phyloP scores from a whole-genome alignment of 2,329 filamentous ascomycete species.

The Cladorrhinum sp. region DNA sequence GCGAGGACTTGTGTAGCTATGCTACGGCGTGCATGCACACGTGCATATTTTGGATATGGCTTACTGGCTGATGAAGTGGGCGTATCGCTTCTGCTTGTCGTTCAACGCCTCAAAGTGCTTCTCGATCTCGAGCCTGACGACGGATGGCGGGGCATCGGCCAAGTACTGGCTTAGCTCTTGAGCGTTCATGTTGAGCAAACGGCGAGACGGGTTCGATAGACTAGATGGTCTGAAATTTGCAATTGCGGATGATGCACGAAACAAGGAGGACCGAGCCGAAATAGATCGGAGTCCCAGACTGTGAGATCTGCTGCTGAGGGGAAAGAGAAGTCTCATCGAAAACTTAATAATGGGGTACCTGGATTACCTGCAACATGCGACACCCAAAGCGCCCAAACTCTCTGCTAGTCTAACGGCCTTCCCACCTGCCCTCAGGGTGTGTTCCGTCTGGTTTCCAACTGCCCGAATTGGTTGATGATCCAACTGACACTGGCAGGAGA shows the following conservation, averaged over 20 bases:
- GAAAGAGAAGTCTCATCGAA: slow-evolving; percentile 24
- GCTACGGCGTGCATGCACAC: not conserved
- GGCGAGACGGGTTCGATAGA: slow-evolving; percentile 10
- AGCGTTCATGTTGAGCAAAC: slow-evolving; percentile 50
- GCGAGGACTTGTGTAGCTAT: not conserved
- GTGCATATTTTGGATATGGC: slow-evolving; percentile 20
- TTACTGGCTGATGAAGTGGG: slow-evolving; percentile 82
- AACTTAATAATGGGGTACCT: not conserved
- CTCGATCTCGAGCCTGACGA: slow-evolving; percentile 86
- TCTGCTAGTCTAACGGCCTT: slow-evolving; percentile 10
- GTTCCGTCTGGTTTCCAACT: slow-evolving; percentile 1
- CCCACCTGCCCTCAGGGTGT: slow-evolving; percentile 1
- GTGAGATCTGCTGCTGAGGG: slow-evolving; percentile 21
- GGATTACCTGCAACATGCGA: slow-evolving; percentile 6
- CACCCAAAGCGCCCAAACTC: slow-evolving; percentile 10
- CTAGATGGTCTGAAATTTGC: slow-evolving; percentile 2
- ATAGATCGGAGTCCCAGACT: slow-evolving; percentile 13
- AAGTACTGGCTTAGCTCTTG: slow-evolving; percentile 72
- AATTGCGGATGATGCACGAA: slow-evolving; percentile 10
- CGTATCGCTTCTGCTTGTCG: slow-evolving; percentile 81
- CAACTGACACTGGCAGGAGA: slow-evolving; percentile 4
- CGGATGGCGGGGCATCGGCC: slow-evolving; percentile 83
- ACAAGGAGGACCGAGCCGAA: slow-evolving; percentile 7
- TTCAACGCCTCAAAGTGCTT: slow-evolving; percentile 81
- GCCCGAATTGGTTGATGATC: slow-evolving; percentile 2